Evolutionary conservation across 2,329 filamentous ascomycete genomes (phyloP), one percentile per base, ranked within the genome.

Genomic region (Tolypocladium inflatum): DNA sequence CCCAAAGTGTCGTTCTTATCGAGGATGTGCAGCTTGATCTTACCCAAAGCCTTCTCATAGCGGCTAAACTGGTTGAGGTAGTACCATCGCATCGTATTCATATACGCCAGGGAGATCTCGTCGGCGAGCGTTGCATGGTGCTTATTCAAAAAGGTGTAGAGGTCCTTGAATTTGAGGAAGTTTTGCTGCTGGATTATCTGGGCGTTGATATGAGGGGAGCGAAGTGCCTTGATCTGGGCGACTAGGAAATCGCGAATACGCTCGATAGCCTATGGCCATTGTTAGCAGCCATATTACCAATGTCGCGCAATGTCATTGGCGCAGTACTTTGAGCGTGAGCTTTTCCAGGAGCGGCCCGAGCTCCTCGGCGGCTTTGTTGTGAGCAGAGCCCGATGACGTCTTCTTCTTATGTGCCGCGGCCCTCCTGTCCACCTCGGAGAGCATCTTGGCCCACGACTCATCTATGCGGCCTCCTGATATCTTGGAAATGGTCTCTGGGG

Each of bases 31-130:
- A 97, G 73, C 67, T 89, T 93, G 60, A 99, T 80, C 71, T 91
- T 95, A 57, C 88, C 87, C 7, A 99, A 78, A 0, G 94, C 87
- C 65, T 87, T 86, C 62, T 89, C 85, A 71, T 99, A 99, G 39
- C 93, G 86, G 4, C 84, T 86, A 69, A 99, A 99, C 70, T 97
- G 90, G 63, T 89, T 94, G 56, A 88, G 76, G 70, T 97, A 97
- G 69, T 99, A 99, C 94, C 94, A 99, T 56, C 91, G 85, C 91
- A 99, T 99, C 0, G 95, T 99, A 71, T 97, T 96, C 76, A 95
- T 87, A 68, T 99, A 99, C 4, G 95, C 94, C 70, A 91, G 88
- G 10, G 86, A 86, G 63, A 99, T 96, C 72, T 99, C 90, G 56
- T 92, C 87, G 10, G 90, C 91, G 7, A 99, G 83, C n/a, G 84